These are phyloP conservation scores for Tetrahymena elliotti DNA, from an alignment of 73 alveolate genomes.

Conservation along the genomic window DNA sequence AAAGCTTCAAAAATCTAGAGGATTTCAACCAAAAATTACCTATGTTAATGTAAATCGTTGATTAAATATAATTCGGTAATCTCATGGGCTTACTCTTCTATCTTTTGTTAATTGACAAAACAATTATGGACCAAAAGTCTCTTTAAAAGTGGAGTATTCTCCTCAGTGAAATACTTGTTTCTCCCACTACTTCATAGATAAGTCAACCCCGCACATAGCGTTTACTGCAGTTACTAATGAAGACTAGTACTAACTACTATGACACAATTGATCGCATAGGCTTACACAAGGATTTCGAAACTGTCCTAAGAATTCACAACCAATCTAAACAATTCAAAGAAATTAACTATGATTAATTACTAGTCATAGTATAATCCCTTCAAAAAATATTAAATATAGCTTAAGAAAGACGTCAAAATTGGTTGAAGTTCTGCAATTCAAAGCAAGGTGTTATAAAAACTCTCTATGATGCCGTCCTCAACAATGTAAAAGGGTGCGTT, in stretches of 20 bases:
- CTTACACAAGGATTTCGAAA: not conserved
- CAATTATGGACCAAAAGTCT: not conserved
- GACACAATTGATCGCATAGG: not conserved
- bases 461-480: not conserved
- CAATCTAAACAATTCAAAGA: not conserved
- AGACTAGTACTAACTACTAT: not conserved
- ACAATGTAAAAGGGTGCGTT: not conserved
- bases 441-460: not conserved
- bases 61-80: not conserved
- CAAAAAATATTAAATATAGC: not conserved
- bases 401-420: not conserved
- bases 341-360: not conserved
- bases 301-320: not conserved
- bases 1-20: not conserved
- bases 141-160: not conserved
- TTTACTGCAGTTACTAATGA: not conserved
- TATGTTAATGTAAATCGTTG: not conserved
- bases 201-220: not conserved
- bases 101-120: not conserved
- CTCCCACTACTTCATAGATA: not conserved
- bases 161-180: not conserved
- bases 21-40: not conserved
- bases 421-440: not conserved
- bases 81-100: not conserved
- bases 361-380: not conserved